phyloP scores from a whole-genome alignment of 441 rosid species.

The Sinapis alba region DNA sequence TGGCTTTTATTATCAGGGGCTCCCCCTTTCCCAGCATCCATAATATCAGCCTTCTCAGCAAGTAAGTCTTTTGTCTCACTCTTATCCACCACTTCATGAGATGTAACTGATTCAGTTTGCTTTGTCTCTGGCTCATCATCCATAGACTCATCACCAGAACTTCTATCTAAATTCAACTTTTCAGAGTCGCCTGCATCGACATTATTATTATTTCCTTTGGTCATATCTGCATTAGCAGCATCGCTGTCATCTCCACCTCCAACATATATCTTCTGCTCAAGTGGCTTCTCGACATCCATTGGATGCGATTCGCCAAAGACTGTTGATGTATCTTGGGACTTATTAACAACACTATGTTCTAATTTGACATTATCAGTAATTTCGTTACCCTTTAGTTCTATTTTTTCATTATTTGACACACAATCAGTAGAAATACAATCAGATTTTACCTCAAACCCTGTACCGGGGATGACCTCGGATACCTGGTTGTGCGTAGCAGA shows the following conservation, averaged over 20 bases:
- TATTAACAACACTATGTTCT: constrained; percentile 87
- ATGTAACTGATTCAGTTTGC: constrained; percentile 67
- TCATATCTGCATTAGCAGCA: constrained; percentile 68
- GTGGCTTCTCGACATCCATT: constrained; percentile 89
- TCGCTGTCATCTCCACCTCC: constrained; percentile 58
- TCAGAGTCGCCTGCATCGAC: constrained; percentile 73
- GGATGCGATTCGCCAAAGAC: constrained; percentile 82
- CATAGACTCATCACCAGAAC: constrained; percentile 98
- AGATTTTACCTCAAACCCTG: constrained; percentile 98
- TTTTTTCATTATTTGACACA: constrained; percentile 94
- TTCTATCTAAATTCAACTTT: constrained; percentile 93
- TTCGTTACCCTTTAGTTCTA: constrained; percentile 92
- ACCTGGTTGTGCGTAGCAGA: constrained; percentile 87
- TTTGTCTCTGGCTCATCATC: constrained; percentile 86
- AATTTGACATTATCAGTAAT: constrained; percentile 96
- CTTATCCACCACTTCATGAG: constrained; percentile 59
- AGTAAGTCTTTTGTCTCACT: constrained; percentile 49
- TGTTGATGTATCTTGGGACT: constrained; percentile 76
- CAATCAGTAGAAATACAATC: constrained; percentile 98
- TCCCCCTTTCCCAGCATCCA: constrained; percentile 49
- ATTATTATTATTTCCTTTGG: constrained; percentile 64
- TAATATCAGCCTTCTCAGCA: constrained; percentile 49
- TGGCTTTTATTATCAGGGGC: constrained; percentile 45
- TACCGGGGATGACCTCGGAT: constrained; percentile 94
- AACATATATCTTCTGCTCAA: constrained; percentile 59